Conservation (phyloP, 495 filamentous ascomycete species). For the Pseudevernia furfuracea region DNA sequence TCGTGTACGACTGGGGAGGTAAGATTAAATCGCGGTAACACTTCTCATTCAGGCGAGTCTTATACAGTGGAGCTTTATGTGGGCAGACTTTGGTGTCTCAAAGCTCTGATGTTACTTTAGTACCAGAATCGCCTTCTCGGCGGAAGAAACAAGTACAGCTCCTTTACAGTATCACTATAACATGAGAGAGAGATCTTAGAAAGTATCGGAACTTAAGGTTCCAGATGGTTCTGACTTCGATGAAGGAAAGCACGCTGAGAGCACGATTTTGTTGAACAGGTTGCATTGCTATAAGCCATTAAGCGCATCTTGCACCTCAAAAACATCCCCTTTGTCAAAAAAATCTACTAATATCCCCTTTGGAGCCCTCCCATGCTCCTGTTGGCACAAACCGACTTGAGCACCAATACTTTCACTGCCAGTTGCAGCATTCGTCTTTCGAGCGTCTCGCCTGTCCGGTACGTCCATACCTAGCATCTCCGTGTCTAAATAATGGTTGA, state of each 20-base stretch:
- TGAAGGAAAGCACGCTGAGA: not conserved
- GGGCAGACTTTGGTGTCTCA: no score
- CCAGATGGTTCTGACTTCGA: no score
- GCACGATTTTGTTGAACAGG: not conserved
- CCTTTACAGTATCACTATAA: no score
- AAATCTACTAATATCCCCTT: slow-evolving; percentile 61
- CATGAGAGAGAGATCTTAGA: no score
- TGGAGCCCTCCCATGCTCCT: slow-evolving; percentile 47
- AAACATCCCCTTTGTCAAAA: slow-evolving; percentile 50
- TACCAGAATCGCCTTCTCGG: no score
- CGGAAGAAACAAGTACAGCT: no score
- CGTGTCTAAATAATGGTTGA: slow-evolving; percentile 42
- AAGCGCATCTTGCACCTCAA: slow-evolving; percentile 47
- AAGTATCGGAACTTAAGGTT: no score
- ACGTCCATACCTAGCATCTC: slow-evolving; percentile 44
- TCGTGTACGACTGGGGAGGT: no score
- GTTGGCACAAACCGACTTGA: slow-evolving; percentile 46
- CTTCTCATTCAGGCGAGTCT: no score
- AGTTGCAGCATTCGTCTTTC: slow-evolving; percentile 48
- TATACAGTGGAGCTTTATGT: no score
- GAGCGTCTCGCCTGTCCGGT: slow-evolving; percentile 48
- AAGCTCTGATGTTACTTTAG: no score
- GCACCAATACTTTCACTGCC: slow-evolving; percentile 49
- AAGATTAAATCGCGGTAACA: no score
- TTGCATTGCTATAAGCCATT: slow-evolving; percentile 38